These are phyloP conservation scores for Trifolium repens DNA, from an alignment of 306 rosid genomes.

Conservation along the genomic window DNA sequence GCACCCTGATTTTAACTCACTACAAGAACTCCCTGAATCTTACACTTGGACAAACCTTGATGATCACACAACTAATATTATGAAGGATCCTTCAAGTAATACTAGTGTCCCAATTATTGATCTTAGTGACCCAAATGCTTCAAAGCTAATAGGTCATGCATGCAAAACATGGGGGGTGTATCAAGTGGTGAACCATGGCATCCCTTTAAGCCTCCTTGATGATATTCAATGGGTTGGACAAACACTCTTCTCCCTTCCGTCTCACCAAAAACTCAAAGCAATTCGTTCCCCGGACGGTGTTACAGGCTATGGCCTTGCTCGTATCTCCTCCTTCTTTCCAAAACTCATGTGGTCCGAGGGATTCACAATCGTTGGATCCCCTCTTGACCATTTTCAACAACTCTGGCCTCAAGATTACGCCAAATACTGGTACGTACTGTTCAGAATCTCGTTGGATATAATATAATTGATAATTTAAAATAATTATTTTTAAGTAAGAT, in stretches of 20 bases:
- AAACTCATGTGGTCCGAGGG: constrained; percentile 99
- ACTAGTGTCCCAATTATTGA: constrained; percentile 63
- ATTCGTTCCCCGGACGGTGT: constrained; percentile 74
- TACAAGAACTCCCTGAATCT: constrained; percentile 76
- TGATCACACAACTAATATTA: background rate
- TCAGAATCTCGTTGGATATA: background rate
- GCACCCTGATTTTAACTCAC: constrained; percentile 67
- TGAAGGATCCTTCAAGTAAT: background rate
- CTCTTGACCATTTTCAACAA: constrained; percentile 68
- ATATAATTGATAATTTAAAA: background rate
- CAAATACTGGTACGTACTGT: constrained; percentile 57
- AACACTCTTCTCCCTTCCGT: constrained; percentile 69
- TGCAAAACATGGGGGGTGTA: constrained; percentile 88
- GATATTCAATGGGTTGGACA: constrained; percentile 52
- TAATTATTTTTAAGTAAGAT: background rate
- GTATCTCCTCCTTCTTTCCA: constrained; percentile 87
- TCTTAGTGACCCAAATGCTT: constrained; percentile 67
- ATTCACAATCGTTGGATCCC: constrained; percentile 81
- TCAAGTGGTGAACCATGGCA: constrained; percentile 74
- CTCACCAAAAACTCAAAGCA: constrained; percentile 65
- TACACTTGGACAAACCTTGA: constrained; percentile 64
- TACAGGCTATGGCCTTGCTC: constrained; percentile 81
- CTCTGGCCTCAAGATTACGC: constrained; percentile 85
- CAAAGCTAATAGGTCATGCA: constrained; percentile 63
- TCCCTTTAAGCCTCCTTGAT: constrained; percentile 52